These are phyloP conservation scores for Monilinia fructicola DNA, from an alignment of 2,329 filamentous ascomycete species.

Conservation along the genomic window DNA sequence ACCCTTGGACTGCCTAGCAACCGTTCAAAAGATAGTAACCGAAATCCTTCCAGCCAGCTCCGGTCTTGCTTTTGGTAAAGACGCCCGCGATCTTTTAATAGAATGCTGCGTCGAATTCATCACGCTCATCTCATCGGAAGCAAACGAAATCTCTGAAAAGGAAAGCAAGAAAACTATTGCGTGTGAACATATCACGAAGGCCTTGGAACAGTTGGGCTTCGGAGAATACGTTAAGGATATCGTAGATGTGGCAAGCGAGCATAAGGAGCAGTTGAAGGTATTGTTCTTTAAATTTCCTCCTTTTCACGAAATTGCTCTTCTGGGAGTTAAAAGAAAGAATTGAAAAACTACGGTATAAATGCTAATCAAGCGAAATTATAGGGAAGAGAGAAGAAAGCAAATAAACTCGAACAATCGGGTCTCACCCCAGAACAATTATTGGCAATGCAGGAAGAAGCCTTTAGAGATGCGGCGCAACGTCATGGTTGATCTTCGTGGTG, in stretches of 20 bases:
- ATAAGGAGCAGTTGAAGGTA: constrained; percentile 92
- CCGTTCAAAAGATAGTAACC: constrained; percentile 82
- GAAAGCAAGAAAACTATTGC: constrained; percentile 99
- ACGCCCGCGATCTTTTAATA: constrained; percentile 91
- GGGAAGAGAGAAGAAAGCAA: constrained; percentile 94
- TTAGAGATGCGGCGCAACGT: constrained; percentile 63
- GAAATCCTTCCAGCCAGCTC: constrained; percentile 81
- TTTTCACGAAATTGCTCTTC: background rate
- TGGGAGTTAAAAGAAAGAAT: background rate
- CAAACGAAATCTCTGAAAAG: constrained; percentile 98
- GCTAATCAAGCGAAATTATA: constrained; percentile 42
- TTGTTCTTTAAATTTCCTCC: constrained; percentile 34
- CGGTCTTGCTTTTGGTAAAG: constrained; percentile 87
- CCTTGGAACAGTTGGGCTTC: constrained; percentile 89
- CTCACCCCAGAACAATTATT: constrained; percentile 88
- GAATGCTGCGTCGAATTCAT: constrained; percentile 99
- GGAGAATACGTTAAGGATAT: constrained; percentile 88
- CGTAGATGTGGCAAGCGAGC: constrained; percentile 80
- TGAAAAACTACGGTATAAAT: background rate
- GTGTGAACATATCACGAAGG: constrained; percentile 95
- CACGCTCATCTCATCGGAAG: constrained; percentile 95
- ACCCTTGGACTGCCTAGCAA: constrained; percentile 47
- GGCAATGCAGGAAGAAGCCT: constrained; percentile 86
- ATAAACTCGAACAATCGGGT: constrained; percentile 93
- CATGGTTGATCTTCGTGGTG: constrained; percentile 32